phyloP scores from a whole-genome alignment of 108 stramenopile species.

The Pseudonitzschia delicatissima region DNA sequence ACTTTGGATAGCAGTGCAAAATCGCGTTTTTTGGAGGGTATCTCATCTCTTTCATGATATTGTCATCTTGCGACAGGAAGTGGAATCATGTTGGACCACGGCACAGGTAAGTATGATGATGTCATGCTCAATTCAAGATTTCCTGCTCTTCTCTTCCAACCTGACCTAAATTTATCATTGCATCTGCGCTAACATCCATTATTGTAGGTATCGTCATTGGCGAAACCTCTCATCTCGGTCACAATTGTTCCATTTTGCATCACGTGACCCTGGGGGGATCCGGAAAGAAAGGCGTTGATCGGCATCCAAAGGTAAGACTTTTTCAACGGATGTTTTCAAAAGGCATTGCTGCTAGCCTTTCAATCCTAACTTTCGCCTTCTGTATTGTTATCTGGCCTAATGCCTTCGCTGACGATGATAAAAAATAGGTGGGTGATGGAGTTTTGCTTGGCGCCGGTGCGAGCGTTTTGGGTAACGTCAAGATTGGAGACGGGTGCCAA shows the following conservation, averaged over 20 bases:
- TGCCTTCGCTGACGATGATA: not conserved
- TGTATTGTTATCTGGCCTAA: too few relatives aligned
- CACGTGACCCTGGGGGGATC: constrained; percentile 84
- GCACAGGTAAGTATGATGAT: constrained; percentile 10
- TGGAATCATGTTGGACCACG: constrained; percentile 21
- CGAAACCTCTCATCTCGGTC: constrained; percentile 65
- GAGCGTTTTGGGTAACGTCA: constrained; percentile 75
- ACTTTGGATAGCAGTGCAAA: not conserved
- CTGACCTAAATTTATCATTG: not conserved
- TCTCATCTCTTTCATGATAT: not conserved
- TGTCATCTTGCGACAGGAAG: not conserved
- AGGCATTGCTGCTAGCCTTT: not conserved
- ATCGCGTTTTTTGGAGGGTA: not conserved
- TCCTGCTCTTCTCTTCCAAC: not conserved
- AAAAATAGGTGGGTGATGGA: constrained; percentile 54
- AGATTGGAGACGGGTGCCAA: constrained; percentile 59
- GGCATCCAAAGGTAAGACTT: constrained; percentile 68
- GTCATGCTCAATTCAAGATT: not conserved
- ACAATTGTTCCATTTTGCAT: constrained; percentile 84
- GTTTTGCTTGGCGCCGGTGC: constrained; percentile 84
- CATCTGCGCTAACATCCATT: not conserved
- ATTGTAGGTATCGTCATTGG: constrained; percentile 84
- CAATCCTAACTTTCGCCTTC: too few relatives aligned
- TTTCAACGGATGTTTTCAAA: not conserved
- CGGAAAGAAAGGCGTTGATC: constrained; percentile 77